Evolutionary conservation across 2,329 filamentous ascomycete genomes (phyloP).

Genomic region (Didymellaceae sp.): DNA sequence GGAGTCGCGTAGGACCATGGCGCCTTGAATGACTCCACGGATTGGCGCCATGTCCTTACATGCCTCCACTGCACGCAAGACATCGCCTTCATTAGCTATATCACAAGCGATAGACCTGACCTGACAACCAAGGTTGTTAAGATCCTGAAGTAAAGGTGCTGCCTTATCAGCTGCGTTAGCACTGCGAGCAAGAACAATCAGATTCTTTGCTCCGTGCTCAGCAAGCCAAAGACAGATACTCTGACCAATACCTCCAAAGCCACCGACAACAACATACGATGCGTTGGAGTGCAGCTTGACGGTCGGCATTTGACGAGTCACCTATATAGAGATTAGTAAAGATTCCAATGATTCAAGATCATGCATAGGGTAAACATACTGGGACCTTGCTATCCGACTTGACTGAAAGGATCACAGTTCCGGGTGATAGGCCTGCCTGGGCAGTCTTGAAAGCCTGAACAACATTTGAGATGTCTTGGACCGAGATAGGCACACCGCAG

Average conservation of each 20-base stretch:
- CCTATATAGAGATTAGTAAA: background rate
- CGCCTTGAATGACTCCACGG: constrained; percentile 34
- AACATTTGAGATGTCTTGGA: constrained; percentile 3
- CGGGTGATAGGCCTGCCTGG: background rate
- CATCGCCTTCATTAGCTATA: background rate
- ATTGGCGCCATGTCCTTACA: constrained; percentile 28
- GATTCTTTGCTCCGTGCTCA: background rate
- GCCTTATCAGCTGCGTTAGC: constrained; percentile 2
- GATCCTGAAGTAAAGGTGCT: background rate
- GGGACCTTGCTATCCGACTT: background rate
- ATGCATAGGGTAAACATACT: background rate
- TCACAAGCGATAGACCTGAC: background rate
- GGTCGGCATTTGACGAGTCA: background rate
- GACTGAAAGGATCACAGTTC: background rate
- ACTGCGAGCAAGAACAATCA: background rate
- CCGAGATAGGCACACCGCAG: background rate
- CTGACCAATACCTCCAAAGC: constrained; percentile 28
- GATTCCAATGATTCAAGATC: constrained; percentile 6
- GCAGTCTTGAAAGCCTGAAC: background rate
- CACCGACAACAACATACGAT: constrained; percentile 23
- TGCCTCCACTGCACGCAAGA: background rate
- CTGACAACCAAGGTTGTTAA: background rate
- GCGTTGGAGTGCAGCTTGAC: background rate
- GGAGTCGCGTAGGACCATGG: constrained; percentile 33
- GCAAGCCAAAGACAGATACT: constrained; percentile 24